Conservation (phyloP, 805 yeast species). For the Clavispora santaluciae region DNA sequence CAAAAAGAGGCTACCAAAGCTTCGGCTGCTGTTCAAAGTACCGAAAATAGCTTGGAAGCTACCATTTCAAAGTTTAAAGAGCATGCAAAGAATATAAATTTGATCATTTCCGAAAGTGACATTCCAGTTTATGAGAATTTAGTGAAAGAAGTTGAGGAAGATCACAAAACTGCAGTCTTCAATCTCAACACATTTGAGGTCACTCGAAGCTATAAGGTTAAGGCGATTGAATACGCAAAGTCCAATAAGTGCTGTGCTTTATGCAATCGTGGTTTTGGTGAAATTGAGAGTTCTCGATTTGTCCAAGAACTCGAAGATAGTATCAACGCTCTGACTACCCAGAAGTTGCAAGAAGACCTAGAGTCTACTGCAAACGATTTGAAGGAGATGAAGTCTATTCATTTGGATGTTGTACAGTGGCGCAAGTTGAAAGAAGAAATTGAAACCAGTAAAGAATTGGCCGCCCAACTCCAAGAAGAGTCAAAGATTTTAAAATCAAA, state of each 20-base stretch:
- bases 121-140: conserved; percentile 48
- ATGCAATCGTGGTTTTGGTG: conserved; percentile 64
- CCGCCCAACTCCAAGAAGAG: too few relatives aligned
- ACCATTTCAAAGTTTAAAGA: conserved; percentile 3
- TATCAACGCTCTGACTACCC: conserved; percentile 24
- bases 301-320: conserved; percentile 24
- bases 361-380: conserved; percentile 28
- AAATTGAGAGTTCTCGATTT: conserved; percentile 26
- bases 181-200: conserved; percentile 66
- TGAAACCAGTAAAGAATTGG: too few relatives aligned
- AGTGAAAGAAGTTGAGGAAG: conserved; percentile 54
- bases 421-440: conserved; percentile 15
- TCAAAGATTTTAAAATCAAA: too few relatives aligned
- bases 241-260: conserved; percentile 57
- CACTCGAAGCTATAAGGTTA: conserved; percentile 61
- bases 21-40: conserved; percentile 1
- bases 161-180: conserved; percentile 55
- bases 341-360: conserved; percentile 26
- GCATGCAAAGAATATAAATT: conserved; percentile 15
- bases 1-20: conserved; percentile 1
- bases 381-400: conserved; percentile 25
- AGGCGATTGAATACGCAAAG: conserved; percentile 63
- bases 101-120: conserved; percentile 29
- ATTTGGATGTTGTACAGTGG: conserved; percentile 23
- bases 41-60: conserved; percentile 1